Percentiles rank a stretch among this genome's conserved stretches.
phyloP scores from a whole-genome alignment of 108 stramenopile species.

The Chaetoceros muelleri region DNA sequence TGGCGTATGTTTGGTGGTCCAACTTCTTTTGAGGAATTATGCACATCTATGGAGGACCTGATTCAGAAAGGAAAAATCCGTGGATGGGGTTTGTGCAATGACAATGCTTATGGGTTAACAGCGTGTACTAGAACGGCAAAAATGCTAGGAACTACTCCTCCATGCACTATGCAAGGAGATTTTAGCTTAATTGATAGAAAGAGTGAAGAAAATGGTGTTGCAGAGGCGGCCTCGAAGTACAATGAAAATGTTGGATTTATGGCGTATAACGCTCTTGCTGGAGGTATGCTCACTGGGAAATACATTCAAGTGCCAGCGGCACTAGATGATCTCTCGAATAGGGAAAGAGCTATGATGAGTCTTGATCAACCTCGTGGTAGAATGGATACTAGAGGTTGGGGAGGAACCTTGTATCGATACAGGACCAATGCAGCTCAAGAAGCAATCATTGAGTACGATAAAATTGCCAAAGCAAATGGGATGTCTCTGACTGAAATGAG shows the following conservation, averaged over 20 bases:
- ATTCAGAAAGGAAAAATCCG: constrained; percentile 79
- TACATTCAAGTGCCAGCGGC: constrained; percentile 68
- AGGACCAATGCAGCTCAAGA: constrained; percentile 64
- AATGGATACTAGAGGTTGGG: constrained; percentile 82
- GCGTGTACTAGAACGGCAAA: constrained; percentile 71
- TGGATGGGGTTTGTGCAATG: constrained; percentile 86
- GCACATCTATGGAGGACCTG: constrained; percentile 67
- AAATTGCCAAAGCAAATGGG: constrained; percentile 56
- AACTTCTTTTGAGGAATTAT: constrained; percentile 76
- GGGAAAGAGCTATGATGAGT: constrained; percentile 33
- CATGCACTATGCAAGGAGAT: constrained; percentile 75
- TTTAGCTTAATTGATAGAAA: constrained; percentile 77
- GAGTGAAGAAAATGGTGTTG: constrained; percentile 84
- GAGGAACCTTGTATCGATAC: constrained; percentile 74
- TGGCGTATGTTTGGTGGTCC: constrained; percentile 55
- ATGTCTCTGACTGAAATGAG: constrained; percentile 76
- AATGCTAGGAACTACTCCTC: constrained; percentile 67
- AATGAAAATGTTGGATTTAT: constrained; percentile 88
- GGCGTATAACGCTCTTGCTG: constrained; percentile 83
- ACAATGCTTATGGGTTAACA: constrained; percentile 84
- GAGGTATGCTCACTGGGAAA: constrained; percentile 87
- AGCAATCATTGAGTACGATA: constrained; percentile 63
- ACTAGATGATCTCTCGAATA: constrained; percentile 37
- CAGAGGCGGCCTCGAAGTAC: constrained; percentile 79
- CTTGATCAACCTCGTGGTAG: constrained; percentile 61